Evolutionary conservation across 2,329 filamentous ascomycete species (phyloP).

Genomic region (Aspergillus caelatus): DNA sequence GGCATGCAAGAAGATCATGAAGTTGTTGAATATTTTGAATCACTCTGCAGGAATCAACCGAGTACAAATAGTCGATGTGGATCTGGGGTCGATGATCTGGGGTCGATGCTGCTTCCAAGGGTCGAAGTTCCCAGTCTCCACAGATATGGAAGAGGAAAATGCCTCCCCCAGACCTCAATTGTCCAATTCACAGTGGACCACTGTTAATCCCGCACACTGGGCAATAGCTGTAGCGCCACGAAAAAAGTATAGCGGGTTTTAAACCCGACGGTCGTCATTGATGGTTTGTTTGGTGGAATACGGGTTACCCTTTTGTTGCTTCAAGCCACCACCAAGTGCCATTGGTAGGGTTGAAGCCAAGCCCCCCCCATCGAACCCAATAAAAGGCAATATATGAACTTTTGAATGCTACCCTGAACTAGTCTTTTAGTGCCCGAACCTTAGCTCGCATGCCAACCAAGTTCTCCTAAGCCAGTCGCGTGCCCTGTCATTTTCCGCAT

Average conservation of each 20-base stretch:
- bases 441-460: background rate
- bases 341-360: background rate
- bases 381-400: background rate
- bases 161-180: background rate
- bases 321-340: background rate
- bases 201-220: background rate
- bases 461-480: background rate
- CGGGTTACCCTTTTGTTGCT: background rate
- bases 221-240: background rate
- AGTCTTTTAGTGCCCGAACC: background rate
- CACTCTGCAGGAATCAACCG: background rate
- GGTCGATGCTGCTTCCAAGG: background rate
- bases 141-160: background rate
- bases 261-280: background rate
- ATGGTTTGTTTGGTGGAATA: background rate
- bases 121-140: background rate
- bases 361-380: background rate
- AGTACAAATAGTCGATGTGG: conserved; percentile 4
- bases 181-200: background rate
- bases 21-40: background rate
- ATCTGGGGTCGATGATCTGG: background rate
- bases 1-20: background rate
- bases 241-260: background rate
- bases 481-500: background rate
- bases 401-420: background rate